Evolutionary conservation across 495 filamentous ascomycete genomes (phyloP), one percentile per base, ranked within the genome.

Genomic region (Penicillium verhagenii): DNA sequence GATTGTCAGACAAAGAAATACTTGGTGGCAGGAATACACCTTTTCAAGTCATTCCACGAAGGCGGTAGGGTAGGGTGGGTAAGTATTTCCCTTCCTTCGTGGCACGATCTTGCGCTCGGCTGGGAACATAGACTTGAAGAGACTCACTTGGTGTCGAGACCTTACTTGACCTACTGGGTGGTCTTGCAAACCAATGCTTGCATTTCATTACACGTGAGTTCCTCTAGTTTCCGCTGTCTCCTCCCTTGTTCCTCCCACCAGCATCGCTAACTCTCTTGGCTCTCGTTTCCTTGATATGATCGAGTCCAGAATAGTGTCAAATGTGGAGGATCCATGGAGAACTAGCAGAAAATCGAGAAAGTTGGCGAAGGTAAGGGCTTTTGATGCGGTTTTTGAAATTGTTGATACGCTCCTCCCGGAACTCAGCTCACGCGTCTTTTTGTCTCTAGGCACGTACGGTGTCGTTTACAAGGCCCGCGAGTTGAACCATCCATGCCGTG

Each of bases 341-440:
- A 97, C 72, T 99, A 99, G 73, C 92, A 97, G 79, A 97, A 97
- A 77, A 88, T 99, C 54, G 94, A 99, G 80, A 99, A 99, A 79
- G 94, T 99, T 72, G 94, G 94, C 63, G 94, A 99, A 82, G 94
- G 94, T 96, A 68, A 38, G 67, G 58, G 47, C 53, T 31, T 7
- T 47, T 29, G 26, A n/a, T n/a, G 49, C 50, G 13, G 18, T 50
- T n/a, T 37, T 54, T 45, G 35, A 31, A 13, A 16, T 37, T 42
- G 14, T n/a, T n/a, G n/a, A 16, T 25, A n/a, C n/a, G n/a, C n/a
- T 23, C 42, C 23, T 40, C n/a, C 19, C 21, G 11, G 16, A 6
- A 16, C 18, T 23, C n/a, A 50, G 25, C 57, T 65, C 19, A 59
- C 62, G 42, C 46, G 47, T 65, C 23, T 24, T 43, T 50, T 18